Base-by-base conservation (phyloP, 2,329 filamentous ascomycete species). In the Neopestalotiopsis rosae region DNA sequence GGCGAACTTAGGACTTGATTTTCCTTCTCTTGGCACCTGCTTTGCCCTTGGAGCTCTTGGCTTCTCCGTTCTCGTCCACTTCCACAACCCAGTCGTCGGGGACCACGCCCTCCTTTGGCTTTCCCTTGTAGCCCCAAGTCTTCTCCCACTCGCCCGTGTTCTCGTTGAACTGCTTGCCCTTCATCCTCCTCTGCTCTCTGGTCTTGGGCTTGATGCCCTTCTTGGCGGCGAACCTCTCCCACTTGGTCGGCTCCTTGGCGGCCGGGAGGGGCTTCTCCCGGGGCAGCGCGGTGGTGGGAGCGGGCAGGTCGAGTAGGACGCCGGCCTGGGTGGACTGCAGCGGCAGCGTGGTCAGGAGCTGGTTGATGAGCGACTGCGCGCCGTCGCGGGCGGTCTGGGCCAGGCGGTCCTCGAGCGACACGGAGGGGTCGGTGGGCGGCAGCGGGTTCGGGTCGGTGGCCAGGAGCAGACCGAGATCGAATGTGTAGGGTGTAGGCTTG, bases 211-310 rank as follows among this genome's bases (percentile, higher is more conserved):
- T 93, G 83, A 99, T 98, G 68, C 96, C 96, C 88, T 98, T 97
- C 89, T 97, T 97, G 81, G 91, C 92, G 61, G 96, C 96, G 84
- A 99, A 99, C 77, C 92, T 90, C 85, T 97, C 92, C 96, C 96
- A 99, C 81, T 94, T 97, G 69, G 95, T 98, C 74, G 92, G 92
- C 68, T 91, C 86, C 84, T 95, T 96, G 74, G 90, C 88, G 68
- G 90, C 87, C 1, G 96, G 96, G 9, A 98, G 86, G 10, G 94
- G 94, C 83, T 99, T 98, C 84, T 98, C 95, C 74, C 96, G 92
- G 30, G 96, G 96, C 4, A 98, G 86, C 0, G 86, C 81, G 1
- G 92, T 97, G 24, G 88, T 84, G 0, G 90, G 85, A 0, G 87
- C 80, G 0, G 96, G 96, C 0, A 99, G 91, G 17, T 88, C 86